Conservation (phyloP, 2,329 filamentous ascomycete species). For the Trichoderma pleuroti region DNA sequence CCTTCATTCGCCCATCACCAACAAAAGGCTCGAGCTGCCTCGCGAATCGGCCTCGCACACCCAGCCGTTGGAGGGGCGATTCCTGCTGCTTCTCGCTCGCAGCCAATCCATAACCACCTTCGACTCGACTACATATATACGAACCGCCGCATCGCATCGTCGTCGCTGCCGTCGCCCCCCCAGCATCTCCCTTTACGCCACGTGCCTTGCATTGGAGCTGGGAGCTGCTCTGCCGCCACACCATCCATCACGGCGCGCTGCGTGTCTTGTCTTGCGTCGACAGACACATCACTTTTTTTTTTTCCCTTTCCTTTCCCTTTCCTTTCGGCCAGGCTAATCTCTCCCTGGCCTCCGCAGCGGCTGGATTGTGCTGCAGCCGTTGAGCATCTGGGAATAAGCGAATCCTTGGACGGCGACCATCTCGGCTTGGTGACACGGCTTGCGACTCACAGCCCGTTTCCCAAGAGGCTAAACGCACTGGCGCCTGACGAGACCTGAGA, state of each 20-base stretch:
- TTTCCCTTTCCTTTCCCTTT: background rate
- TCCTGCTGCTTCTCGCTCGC: conserved; percentile 1
- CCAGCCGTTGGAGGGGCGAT: conserved; percentile 14
- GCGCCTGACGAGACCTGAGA: background rate
- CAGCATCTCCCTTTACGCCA: conserved; percentile 21
- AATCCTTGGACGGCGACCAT: background rate
- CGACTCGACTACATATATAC: background rate
- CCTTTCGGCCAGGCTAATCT: background rate
- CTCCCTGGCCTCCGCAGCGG: background rate
- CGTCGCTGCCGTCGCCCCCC: conserved; percentile 6
- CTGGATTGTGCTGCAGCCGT: background rate
- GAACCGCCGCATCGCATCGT: conserved; percentile 6
- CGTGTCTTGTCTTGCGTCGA: conserved; percentile 9
- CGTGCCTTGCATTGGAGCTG: conserved; percentile 15
- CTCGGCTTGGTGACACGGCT: conserved; percentile 10
- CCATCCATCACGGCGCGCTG: background rate
- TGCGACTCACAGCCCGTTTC: conserved; percentile 7
- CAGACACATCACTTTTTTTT: background rate
- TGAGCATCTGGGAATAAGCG: background rate
- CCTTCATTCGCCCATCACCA: conserved; percentile 17
- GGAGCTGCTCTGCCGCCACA: background rate
- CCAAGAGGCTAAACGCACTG: conserved; percentile 3
- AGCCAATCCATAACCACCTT: conserved; percentile 14
- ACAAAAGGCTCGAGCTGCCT: conserved; percentile 17
- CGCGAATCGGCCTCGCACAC: conserved; percentile 17